phyloP scores from a whole-genome alignment of 1,284 basidiomycete species.

The Moesziomyces aphidis region DNA sequence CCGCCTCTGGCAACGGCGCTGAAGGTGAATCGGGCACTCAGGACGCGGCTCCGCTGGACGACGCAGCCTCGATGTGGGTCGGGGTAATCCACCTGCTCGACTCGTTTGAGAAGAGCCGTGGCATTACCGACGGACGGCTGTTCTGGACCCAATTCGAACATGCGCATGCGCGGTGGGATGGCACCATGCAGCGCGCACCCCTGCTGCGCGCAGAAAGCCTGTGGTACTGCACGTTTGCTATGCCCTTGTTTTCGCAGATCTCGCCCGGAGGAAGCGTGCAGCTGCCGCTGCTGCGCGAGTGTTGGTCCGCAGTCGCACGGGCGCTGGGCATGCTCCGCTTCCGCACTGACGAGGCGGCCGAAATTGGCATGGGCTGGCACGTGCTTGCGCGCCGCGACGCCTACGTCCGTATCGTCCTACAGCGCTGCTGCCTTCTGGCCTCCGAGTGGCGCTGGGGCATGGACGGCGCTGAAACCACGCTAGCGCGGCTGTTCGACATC shows the following conservation, averaged over 20 bases:
- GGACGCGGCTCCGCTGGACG: slow-evolving; percentile 59
- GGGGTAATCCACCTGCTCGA: slow-evolving; percentile 75
- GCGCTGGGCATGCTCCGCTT: slow-evolving; percentile 70
- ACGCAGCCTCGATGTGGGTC: slow-evolving; percentile 80
- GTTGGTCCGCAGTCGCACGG: slow-evolving; percentile 74
- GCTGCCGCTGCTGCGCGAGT: slow-evolving; percentile 72
- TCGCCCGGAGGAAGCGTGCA: slow-evolving; percentile 73
- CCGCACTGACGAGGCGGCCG: slow-evolving; percentile 72
- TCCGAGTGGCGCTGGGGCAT: slow-evolving; percentile 79
- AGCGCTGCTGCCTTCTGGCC: slow-evolving; percentile 79
- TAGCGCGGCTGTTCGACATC: slow-evolving; percentile 78
- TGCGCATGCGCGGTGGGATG: slow-evolving; percentile 46
- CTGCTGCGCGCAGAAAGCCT: slow-evolving; percentile 69
- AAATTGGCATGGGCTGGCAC: slow-evolving; percentile 70
- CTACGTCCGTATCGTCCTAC: slow-evolving; percentile 80
- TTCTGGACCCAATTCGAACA: slow-evolving; percentile 55
- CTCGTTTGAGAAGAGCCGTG: slow-evolving; percentile 32
- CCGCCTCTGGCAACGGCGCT: too few relatives aligned
- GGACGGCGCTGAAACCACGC: slow-evolving; percentile 73
- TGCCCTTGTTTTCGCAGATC: slow-evolving; percentile 84
- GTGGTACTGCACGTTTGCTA: slow-evolving; percentile 79
- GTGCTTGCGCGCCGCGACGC: slow-evolving; percentile 76
- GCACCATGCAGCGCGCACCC: slow-evolving; percentile 70
- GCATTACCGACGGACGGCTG: slow-evolving; percentile 17
- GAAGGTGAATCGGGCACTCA: not conserved